Percentiles rank a stretch among this genome's conserved stretches.
Conservation (phyloP, 1,284 basidiomycete genomes). For the Fomitiporia mediterranea region DNA sequence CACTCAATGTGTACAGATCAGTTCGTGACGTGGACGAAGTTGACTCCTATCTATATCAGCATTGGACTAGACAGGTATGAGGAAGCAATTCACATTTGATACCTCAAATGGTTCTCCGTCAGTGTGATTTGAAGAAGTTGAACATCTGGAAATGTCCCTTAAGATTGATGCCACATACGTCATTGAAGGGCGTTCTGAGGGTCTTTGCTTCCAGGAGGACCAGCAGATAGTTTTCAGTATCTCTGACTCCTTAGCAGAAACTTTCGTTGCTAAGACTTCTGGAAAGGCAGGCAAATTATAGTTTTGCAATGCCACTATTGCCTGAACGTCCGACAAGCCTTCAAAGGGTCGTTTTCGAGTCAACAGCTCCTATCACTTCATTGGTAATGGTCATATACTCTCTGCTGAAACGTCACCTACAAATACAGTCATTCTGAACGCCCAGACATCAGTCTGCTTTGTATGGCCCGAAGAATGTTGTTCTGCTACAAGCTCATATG, state of each 20-base stretch:
- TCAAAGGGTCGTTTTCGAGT: slow-evolving; percentile 2
- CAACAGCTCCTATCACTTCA: slow-evolving; percentile 3
- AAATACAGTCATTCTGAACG: slow-evolving; percentile 9
- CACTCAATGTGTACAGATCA: too few species aligned
- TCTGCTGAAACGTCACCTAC: background rate
- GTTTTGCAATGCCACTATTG: background rate
- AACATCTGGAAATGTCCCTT: too few species aligned
- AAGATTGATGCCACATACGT: background rate
- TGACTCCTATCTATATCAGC: too few species aligned
- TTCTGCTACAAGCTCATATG: background rate
- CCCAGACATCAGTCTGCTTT: slow-evolving; percentile 8
- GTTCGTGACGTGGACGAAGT: background rate
- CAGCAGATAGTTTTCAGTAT: background rate
- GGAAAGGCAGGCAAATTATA: background rate
- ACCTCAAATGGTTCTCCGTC: too few species aligned
- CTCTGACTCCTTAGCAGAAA: background rate
- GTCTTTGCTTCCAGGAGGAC: background rate
- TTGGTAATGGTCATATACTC: background rate
- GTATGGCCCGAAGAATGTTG: background rate
- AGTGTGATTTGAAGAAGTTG: too few species aligned
- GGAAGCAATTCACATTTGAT: too few species aligned
- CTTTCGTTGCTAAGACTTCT: background rate
- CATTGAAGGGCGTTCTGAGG: background rate
- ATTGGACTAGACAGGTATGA: too few species aligned
- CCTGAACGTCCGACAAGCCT: background rate